Evolutionary conservation across 441 rosid genomes (phyloP).

Genomic region (Arabidopsis hybrid): DNA sequence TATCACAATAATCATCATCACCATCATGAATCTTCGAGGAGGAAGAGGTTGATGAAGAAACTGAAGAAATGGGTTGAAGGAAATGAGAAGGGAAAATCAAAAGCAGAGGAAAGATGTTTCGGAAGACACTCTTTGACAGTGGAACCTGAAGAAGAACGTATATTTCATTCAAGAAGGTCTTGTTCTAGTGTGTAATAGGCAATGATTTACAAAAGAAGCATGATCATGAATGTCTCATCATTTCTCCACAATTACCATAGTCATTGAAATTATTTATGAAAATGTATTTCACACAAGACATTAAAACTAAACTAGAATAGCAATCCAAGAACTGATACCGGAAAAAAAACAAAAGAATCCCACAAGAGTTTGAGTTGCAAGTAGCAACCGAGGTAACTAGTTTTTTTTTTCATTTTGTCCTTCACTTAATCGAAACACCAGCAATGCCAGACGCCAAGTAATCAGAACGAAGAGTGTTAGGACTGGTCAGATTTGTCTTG

Average conservation of each 20-base stretch:
- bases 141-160: conserved; percentile 46
- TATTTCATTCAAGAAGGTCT: conserved; percentile 54
- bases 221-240: background rate
- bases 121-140: conserved; percentile 55
- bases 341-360: background rate
- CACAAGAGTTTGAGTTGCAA: background rate
- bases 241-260: background rate
- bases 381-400: background rate
- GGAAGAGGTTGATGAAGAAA: conserved; percentile 62
- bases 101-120: conserved; percentile 54
- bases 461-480: conserved; percentile 54
- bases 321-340: conserved; percentile 37
- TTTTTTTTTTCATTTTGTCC: background rate
- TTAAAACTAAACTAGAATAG: background rate
- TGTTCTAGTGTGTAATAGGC: conserved; percentile 57
- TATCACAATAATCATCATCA: background rate
- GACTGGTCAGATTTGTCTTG: conserved; percentile 51
- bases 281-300: background rate
- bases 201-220: background rate
- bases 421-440: conserved; percentile 67
- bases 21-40: conserved; percentile 47
- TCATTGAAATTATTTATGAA: background rate
- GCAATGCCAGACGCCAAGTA: conserved; percentile 66
- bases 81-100: conserved; percentile 49
- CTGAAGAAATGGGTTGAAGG: conserved; percentile 81